These are phyloP conservation scores for Globisporangium camurandrum DNA, from an alignment of 352 stramenopile genomes.

Conservation along the genomic window DNA sequence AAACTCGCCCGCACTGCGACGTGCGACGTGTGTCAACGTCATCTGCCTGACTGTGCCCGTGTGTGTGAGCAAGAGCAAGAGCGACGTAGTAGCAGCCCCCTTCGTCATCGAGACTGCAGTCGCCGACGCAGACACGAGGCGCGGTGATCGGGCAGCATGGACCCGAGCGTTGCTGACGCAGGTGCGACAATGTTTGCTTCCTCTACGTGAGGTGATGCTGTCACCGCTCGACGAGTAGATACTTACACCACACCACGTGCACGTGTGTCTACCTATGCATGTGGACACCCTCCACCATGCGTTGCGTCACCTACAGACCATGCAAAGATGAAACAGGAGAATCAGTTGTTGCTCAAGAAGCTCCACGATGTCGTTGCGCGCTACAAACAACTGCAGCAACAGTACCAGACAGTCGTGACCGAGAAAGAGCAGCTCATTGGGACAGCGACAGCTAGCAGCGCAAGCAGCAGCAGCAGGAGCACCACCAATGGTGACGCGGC, in stretches of 20 bases:
- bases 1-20: too few relatives aligned
- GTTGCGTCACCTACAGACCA: slow-evolving; percentile 8
- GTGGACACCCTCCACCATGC: background rate
- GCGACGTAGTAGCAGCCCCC: too few relatives aligned
- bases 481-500: background rate
- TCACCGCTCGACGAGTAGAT: background rate
- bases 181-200: background rate
- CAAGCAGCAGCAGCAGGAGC: background rate
- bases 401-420: slow-evolving; percentile 30
- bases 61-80: too few relatives aligned
- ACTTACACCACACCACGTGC: background rate
- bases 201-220: background rate
- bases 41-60: too few relatives aligned
- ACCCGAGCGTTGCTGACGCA: background rate
- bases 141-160: background rate
- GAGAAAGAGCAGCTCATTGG: slow-evolving; percentile 15
- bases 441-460: background rate
- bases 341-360: slow-evolving; percentile 46
- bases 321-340: slow-evolving; percentile 44
- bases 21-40: too few relatives aligned
- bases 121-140: background rate
- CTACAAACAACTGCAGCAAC: slow-evolving; percentile 44
- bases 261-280: background rate
- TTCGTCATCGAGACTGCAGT: too few relatives aligned
- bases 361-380: slow-evolving; percentile 45